phyloP scores from a whole-genome alignment of 768 basidiomycete genomes.

The Imleria badia region DNA sequence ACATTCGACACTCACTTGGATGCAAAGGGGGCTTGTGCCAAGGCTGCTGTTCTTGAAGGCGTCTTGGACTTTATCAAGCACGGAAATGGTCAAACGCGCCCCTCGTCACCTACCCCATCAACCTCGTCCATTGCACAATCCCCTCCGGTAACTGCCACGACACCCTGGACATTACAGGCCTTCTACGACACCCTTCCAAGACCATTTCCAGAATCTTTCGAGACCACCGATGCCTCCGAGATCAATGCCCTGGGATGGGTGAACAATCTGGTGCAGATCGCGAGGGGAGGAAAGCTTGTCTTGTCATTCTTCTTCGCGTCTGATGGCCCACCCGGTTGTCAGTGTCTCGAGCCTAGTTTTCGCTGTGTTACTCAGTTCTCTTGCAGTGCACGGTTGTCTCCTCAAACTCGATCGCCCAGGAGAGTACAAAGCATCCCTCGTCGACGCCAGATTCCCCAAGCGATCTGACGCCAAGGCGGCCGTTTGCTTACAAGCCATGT shows the following conservation, averaged over 20 bases:
- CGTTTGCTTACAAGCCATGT: conserved; percentile 63
- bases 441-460: conserved; percentile 61
- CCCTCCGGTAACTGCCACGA: conserved; percentile 4
- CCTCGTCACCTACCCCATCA: conserved; percentile 24
- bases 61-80: conserved; percentile 58
- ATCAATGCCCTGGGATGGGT: conserved; percentile 58
- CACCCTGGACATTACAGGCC: conserved; percentile 45
- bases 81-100: conserved; percentile 50
- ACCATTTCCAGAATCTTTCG: conserved; percentile 58
- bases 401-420: conserved; percentile 55
- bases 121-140: conserved; percentile 4
- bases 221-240: conserved; percentile 44
- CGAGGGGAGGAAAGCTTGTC: conserved; percentile 48
- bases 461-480: conserved; percentile 69
- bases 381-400: conserved; percentile 59
- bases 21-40: conserved; percentile 56
- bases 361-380: conserved; percentile 3
- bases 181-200: conserved; percentile 67
- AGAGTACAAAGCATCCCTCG: conserved; percentile 56
- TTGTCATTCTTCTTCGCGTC: conserved; percentile 45
- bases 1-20: conserved; percentile 38
- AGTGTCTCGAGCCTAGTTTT: conserved; percentile 24
- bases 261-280: conserved; percentile 48
- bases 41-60: conserved; percentile 50
- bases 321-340: conserved; percentile 44